phyloP scores from a whole-genome alignment of 2,329 filamentous ascomycete genomes.

The Daldinia sp. region DNA sequence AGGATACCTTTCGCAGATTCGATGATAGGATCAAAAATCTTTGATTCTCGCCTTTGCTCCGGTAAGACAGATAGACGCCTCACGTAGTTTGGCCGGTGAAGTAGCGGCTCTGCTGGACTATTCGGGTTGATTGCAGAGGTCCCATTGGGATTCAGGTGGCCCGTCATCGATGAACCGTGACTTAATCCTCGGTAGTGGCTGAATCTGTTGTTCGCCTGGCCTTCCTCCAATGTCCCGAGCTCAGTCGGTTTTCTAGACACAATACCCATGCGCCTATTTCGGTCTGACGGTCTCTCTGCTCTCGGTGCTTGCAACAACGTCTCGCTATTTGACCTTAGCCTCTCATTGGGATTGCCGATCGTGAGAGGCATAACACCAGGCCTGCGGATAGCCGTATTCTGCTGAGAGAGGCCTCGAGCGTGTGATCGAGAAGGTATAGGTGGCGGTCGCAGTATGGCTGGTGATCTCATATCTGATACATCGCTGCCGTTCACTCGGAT shows the following conservation, averaged over 20 bases:
- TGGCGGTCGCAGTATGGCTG: conserved; percentile 74
- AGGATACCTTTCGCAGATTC: conserved; percentile 75
- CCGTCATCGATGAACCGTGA: conserved; percentile 76
- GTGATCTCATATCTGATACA: conserved; percentile 74
- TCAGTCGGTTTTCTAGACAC: conserved; percentile 71
- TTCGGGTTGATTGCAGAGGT: conserved; percentile 64
- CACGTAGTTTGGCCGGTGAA: conserved; percentile 72
- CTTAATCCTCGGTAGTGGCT: conserved; percentile 76
- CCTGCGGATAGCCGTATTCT: conserved; percentile 72
- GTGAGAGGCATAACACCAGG: conserved; percentile 79
- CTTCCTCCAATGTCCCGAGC: conserved; percentile 72
- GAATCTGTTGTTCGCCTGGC: conserved; percentile 71
- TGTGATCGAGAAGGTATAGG: conserved; percentile 86
- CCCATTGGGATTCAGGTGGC: conserved; percentile 54
- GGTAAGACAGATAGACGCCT: conserved; percentile 72
- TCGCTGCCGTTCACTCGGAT: conserved; percentile 81
- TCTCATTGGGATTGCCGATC: conserved; percentile 77
- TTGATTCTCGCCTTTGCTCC: conserved; percentile 72
- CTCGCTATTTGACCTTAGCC: conserved; percentile 74
- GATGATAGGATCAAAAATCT: conserved; percentile 69
- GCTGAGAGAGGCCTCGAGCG: conserved; percentile 79
- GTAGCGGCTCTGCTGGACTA: conserved; percentile 68
- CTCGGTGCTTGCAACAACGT: conserved; percentile 64
- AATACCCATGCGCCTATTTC: conserved; percentile 73
- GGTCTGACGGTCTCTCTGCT: conserved; percentile 64